Base-by-base conservation (phyloP, 2,329 filamentous ascomycete species). In the Zarea fungicola region DNA sequence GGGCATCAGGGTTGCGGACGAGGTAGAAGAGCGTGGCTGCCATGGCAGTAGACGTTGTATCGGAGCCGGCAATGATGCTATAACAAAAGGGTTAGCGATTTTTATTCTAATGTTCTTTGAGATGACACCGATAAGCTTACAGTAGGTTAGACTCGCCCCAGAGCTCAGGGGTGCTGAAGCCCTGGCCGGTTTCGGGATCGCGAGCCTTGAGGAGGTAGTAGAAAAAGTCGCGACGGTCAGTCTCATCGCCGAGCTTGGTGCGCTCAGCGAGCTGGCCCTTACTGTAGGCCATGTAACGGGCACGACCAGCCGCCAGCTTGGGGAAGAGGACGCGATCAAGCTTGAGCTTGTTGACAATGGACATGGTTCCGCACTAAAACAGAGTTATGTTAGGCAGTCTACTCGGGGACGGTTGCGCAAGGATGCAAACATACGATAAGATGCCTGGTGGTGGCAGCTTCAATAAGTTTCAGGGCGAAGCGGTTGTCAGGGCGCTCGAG, bases 331-430 rank as follows among this genome's bases (percentile, higher is more conserved):
- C 62, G 61, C 80, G 81, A 64, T 87, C 84, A 26, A 89, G 71
- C 52, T 78, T 76, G 58, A 85, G 77, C 54, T 75, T 78, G 62
- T 85, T 77, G 42, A 88, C 72, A 11, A 84, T 72, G 53, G 84
- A 84, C 78, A 87, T 86, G 8, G 84, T 83, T 35, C 84, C 85
- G 62, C 83, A 87, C 80, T 85, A 45, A n/a, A n/a, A n/a, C n/a
- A n/a, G 9, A 28, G 51, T 8, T 11, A 23, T 18, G 45, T 52
- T 35, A 50, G 22, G 1, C 16, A 18, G 8, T 6, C 14, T 16
- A n/a, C 7, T 36, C 16, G 6, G 5, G 32, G 16, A 9, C 32
- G 21, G 39, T 21, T 10, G n/a, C n/a, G 28, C 28, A 8, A 29
- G 14, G 34, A 26, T 19, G 34, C 42, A 3, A 42, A 71, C 80